phyloP scores from a whole-genome alignment of 2,329 filamentous ascomycete species.

The Colletotrichum sp. region DNA sequence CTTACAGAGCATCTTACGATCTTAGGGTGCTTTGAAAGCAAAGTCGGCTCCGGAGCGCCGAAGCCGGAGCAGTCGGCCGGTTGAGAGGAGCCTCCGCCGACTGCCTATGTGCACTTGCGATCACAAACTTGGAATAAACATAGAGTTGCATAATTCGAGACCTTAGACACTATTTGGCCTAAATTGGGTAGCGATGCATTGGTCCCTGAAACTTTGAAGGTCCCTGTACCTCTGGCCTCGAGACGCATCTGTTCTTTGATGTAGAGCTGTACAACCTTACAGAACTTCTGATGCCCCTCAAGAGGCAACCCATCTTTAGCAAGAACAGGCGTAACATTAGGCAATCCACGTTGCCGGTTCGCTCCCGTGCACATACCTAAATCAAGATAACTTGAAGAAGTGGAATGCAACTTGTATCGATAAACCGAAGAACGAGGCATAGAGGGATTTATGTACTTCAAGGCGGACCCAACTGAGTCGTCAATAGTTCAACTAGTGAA shows the following conservation, averaged over 20 bases:
- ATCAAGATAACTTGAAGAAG: not conserved
- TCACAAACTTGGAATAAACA: not conserved
- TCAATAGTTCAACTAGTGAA: not conserved
- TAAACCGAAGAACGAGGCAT: not conserved
- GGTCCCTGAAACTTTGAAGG: not conserved
- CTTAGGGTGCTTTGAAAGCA: not conserved
- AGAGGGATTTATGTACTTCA: not conserved
- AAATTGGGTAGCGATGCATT: not conserved
- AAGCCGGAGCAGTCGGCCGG: not conserved
- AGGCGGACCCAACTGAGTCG: rapidly evolving
- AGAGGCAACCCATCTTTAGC: rapidly evolving
- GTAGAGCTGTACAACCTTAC: rapidly evolving
- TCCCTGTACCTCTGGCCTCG: not conserved
- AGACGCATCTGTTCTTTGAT: not conserved
- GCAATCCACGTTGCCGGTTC: rapidly evolving
- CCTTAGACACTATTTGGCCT: not conserved
- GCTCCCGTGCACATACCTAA: not conserved
- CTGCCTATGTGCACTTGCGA: not conserved
- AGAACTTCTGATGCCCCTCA: not conserved
- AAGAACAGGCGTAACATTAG: not conserved
- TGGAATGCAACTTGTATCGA: not conserved
- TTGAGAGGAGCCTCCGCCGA: not conserved
- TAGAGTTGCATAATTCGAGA: not conserved
- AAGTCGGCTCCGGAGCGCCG: not conserved
- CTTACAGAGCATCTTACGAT: not conserved